Evolutionary conservation across 768 basidiomycete species (phyloP).

Genomic region (Sporobolomyces roseus): DNA sequence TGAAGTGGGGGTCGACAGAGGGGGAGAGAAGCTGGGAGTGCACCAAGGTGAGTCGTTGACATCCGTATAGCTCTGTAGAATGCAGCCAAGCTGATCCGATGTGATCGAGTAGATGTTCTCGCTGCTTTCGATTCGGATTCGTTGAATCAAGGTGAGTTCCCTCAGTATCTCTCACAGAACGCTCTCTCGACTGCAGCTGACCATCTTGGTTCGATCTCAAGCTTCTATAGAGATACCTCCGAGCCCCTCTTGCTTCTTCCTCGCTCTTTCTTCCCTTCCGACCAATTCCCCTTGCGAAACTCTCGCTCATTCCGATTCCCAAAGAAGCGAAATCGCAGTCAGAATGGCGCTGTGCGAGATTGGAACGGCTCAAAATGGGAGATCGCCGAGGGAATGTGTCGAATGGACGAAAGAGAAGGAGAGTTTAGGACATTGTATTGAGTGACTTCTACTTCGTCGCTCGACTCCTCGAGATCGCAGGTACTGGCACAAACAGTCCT

Average conservation of each 20-base stretch:
- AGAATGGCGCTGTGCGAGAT: constrained; percentile 25
- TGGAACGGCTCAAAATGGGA: neutral
- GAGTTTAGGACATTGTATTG: constrained; percentile 2
- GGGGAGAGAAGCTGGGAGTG: too few relatives aligned
- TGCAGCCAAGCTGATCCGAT: too few relatives aligned
- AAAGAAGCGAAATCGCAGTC: constrained; percentile 15
- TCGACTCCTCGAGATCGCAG: neutral
- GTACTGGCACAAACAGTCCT: neutral
- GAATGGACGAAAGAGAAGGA: constrained; percentile 5
- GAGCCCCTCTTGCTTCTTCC: constrained; percentile 27
- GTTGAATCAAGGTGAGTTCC: neutral
- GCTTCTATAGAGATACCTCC: neutral
- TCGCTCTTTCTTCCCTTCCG: constrained; percentile 7
- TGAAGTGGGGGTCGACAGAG: too few relatives aligned
- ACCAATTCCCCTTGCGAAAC: constrained; percentile 15
- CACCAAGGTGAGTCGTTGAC: too few relatives aligned
- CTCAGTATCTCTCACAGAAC: too few relatives aligned
- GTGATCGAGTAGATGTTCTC: neutral
- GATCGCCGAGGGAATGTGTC: constrained; percentile 4
- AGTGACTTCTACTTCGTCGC: neutral
- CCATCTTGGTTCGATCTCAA: too few relatives aligned
- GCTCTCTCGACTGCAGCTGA: too few relatives aligned
- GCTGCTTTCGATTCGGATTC: neutral
- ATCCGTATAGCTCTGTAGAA: too few relatives aligned
- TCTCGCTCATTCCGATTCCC: constrained; percentile 22